Percentiles rank a stretch among this genome's conserved stretches.
Conservation (phyloP, 805 yeast species). For the Spathaspora sp. region DNA sequence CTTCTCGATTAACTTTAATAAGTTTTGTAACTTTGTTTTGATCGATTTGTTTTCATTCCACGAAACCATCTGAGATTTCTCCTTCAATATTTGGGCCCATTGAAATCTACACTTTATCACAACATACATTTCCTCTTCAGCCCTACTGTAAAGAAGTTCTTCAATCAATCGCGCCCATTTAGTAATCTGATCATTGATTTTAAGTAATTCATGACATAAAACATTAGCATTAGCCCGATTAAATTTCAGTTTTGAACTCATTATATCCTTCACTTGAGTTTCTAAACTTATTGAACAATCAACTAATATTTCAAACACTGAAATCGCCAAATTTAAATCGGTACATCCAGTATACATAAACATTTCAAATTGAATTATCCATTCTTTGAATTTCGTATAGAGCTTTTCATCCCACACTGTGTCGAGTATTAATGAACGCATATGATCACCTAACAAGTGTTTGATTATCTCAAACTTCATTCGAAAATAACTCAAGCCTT, state of each 20-base stretch:
- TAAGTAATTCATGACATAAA: constrained; percentile 33
- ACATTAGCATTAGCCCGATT: constrained; percentile 28
- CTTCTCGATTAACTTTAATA: constrained; percentile 10
- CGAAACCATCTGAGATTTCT: constrained; percentile 23
- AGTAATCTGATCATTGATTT: constrained; percentile 38
- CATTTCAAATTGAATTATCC: constrained; percentile 31
- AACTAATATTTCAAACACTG: constrained; percentile 45
- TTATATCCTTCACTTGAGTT: constrained; percentile 19
- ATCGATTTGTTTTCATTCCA: constrained; percentile 29
- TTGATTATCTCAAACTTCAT: constrained; percentile 22
- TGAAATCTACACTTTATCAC: constrained; percentile 15
- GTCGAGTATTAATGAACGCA: constrained; percentile 19
- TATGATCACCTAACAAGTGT: constrained; percentile 17
- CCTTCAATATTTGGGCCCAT: constrained; percentile 34
- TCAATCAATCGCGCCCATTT: constrained; percentile 47
- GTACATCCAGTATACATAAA: constrained; percentile 7
- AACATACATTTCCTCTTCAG: constrained; percentile 3
- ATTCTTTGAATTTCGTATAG: constrained; percentile 27
- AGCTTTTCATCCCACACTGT: constrained; percentile 37
- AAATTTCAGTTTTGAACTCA: constrained; percentile 13
- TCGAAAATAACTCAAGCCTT: constrained; percentile 12
- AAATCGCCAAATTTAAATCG: constrained; percentile 24
- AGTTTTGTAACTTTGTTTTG: constrained; percentile 17
- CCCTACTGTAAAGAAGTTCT: constrained; percentile 13
- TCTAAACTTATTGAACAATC: constrained; percentile 37